phyloP scores from a whole-genome alignment of 371 early-diverging fungal species.

The Circinella minor region DNA sequence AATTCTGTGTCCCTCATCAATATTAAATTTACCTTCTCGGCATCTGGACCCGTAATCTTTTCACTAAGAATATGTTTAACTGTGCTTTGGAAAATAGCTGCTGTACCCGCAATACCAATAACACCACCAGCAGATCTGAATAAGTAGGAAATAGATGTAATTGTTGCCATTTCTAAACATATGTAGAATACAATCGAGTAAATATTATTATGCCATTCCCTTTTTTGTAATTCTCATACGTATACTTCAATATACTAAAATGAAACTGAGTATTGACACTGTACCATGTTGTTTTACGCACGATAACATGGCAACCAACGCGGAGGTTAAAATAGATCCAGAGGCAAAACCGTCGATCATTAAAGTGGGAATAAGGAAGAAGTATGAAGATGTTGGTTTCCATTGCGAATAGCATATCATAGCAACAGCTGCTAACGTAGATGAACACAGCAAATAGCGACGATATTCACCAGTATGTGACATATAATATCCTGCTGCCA shows the following conservation, averaged over 20 bases:
- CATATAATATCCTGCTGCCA: constrained; percentile 48
- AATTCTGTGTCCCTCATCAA: too few relatives aligned
- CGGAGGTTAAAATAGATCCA: constrained; percentile 48
- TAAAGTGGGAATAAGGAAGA: constrained; percentile 29
- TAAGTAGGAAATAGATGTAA: constrained; percentile 50
- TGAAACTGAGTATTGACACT: too few relatives aligned
- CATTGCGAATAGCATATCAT: constrained; percentile 34
- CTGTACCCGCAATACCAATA: constrained; percentile 43
- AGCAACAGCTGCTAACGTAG: constrained; percentile 21
- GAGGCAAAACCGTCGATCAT: constrained; percentile 49
- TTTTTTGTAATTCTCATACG: too few relatives aligned
- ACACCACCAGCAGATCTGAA: constrained; percentile 51
- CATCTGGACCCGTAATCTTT: constrained; percentile 37
- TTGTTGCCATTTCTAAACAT: constrained; percentile 54
- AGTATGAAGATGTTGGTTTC: constrained; percentile 23
- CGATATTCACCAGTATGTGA: constrained; percentile 49
- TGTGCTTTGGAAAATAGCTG: constrained; percentile 46
- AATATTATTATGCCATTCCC: background rate
- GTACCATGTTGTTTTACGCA: constrained; percentile 46
- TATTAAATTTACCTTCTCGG: constrained; percentile 20
- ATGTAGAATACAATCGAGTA: too few relatives aligned
- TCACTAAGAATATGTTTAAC: constrained; percentile 34
- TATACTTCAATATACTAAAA: too few relatives aligned
- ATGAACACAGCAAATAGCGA: constrained; percentile 26
- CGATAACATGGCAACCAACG: constrained; percentile 54